Evolutionary conservation across 2,329 filamentous ascomycete genomes (phyloP), one percentile per base, ranked within the genome.

Genomic region (Pseudopyricularia javanii): DNA sequence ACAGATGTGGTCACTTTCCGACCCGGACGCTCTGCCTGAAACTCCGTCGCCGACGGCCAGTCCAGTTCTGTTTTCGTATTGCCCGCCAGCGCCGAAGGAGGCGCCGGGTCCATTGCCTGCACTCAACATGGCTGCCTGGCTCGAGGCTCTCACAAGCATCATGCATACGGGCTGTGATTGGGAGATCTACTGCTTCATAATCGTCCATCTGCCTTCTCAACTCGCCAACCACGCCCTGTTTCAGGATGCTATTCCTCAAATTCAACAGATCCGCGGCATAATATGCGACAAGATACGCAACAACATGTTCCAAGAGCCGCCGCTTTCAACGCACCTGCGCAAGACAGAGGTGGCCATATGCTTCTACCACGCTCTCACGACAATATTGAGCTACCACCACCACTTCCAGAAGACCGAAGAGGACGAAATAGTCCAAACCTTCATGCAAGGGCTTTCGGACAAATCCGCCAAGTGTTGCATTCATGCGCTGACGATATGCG

Each of bases 401-500:
- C 78, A 89, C 59, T 94, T 95, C 63, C 77, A 82, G 52, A 91
- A 91, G 62, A 78, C 79, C 30, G 90, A 97, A 60, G 85, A 95
- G 64, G 91, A 96, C 61, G 89, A 95, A 40, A 83, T 95, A 34
- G 88, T 95, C 26, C 83, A 84, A 58, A 82, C 88, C 0, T 96
- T 98, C 63, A 82, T 94, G 59, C 79, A 86, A 53, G 91, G 91
- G 2, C 88, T 97, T 54, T 82, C 85, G 79, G 90, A 95, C 61
- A 80, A 86, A 57, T 94, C 89, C 53, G 89, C 90, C 20, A 93
- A 91, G 62, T 87, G 83, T 56, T 98, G 93, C 67, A 95, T 98
- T 52, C 91, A 98, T 65, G 91, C 91, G 0, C 73, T 98, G 20
- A 91, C 90, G 0, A 86, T 98, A 55, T 97, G 91, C 70, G 96